These are phyloP conservation scores for Lupinus albus DNA, from an alignment of 306 rosid species.

Conservation along the genomic window DNA sequence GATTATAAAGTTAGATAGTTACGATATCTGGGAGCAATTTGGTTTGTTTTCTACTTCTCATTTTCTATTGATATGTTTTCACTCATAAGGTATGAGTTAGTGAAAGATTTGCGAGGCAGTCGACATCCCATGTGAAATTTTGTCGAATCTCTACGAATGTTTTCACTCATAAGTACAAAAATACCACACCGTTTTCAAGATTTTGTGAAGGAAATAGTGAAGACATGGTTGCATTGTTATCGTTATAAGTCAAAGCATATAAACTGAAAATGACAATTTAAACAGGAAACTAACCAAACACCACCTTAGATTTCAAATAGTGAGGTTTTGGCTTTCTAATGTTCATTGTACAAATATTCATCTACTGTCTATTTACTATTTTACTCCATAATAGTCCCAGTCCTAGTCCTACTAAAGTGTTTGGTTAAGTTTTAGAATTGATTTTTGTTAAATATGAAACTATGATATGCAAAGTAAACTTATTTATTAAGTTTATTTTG, in stretches of 20 bases:
- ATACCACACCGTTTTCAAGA: too few relatives aligned
- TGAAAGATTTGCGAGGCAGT: too few relatives aligned
- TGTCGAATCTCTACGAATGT: too few relatives aligned
- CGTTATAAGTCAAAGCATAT: background rate
- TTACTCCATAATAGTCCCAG: background rate
- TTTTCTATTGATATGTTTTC: background rate
- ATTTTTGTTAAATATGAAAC: conserved; percentile 8
- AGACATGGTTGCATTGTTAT: background rate
- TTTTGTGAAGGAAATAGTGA: background rate
- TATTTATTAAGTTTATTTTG: background rate
- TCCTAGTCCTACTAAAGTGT: background rate
- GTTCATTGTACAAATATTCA: background rate
- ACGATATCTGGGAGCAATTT: background rate
- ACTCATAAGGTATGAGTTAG: too few relatives aligned
- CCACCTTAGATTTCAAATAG: conserved; percentile 22
- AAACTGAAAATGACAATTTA: background rate
- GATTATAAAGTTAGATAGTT: conserved; percentile 5
- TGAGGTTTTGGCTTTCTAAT: conserved; percentile 22
- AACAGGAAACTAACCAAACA: background rate
- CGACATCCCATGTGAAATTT: too few relatives aligned
- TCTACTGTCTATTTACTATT: background rate
- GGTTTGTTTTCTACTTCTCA: background rate
- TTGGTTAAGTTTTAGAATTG: background rate
- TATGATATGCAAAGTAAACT: background rate
- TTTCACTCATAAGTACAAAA: background rate